Conservation (phyloP, 345 rosid species). For the Eucalyptus pauciflora region DNA sequence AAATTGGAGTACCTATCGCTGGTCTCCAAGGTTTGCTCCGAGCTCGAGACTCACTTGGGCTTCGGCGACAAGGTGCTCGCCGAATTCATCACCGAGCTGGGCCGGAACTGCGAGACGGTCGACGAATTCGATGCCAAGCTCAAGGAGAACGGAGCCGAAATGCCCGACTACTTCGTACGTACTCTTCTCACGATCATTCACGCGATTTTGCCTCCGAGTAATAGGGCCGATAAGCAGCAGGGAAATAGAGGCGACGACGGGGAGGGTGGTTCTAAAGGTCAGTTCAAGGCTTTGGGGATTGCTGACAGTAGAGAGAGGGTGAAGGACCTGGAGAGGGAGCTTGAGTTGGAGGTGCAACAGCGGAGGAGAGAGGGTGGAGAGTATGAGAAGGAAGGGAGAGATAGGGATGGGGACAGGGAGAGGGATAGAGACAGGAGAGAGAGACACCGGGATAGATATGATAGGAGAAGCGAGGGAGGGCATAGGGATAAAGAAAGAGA, state of each 20-base stretch:
- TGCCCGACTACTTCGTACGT: slow-evolving; percentile 86
- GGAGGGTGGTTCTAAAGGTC: slow-evolving; percentile 20
- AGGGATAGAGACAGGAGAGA: slow-evolving; percentile 6
- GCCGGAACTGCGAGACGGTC: slow-evolving; percentile 41
- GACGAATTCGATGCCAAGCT: slow-evolving; percentile 65
- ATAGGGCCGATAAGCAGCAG: slow-evolving; percentile 24
- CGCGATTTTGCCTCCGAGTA: slow-evolving; percentile 62
- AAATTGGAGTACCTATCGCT: slow-evolving; percentile 47
- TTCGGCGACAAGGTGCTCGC: slow-evolving; percentile 67
- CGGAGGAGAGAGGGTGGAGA: not conserved
- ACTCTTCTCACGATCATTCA: slow-evolving; percentile 72
- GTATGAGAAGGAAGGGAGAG: not conserved
- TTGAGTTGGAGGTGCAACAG: slow-evolving; percentile 38
- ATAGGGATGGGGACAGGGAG: slow-evolving; percentile 2
- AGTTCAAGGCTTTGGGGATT: slow-evolving; percentile 61
- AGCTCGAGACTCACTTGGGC: slow-evolving; percentile 72
- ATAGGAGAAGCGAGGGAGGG: not conserved
- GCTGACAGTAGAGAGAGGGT: slow-evolving; percentile 55
- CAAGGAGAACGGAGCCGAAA: slow-evolving; percentile 68
- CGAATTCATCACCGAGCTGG: slow-evolving; percentile 69
- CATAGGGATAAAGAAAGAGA: not conserved
- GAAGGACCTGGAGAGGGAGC: slow-evolving; percentile 56
- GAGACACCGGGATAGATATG: slow-evolving; percentile 3
- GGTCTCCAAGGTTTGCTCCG: slow-evolving; percentile 79
- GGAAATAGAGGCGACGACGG: slow-evolving; percentile 5